A percentile compares a stretch with the other conserved stretches of the same genome.
Conservation (phyloP, 1,284 basidiomycete species). For the Athelia psychrophila region DNA sequence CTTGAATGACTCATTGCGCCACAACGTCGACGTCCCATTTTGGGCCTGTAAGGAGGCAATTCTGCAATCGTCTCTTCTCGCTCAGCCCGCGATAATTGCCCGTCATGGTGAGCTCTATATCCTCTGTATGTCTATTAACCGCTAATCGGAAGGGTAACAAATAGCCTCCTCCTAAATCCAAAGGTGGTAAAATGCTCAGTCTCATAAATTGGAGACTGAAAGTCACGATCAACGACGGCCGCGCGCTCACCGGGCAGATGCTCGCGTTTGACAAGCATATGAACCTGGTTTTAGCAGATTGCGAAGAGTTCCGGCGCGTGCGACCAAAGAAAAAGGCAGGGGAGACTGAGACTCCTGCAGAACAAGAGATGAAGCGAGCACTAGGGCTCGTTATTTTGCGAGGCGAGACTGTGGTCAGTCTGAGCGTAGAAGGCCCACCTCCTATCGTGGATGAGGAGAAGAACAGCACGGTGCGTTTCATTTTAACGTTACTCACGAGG, state of each 20-base stretch:
- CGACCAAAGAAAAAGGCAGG: conserved; percentile 84
- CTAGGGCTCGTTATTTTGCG: conserved; percentile 95
- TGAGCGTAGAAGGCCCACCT: conserved; percentile 95
- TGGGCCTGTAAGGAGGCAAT: neutral
- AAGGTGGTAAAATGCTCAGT: conserved; percentile 97
- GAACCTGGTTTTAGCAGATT: conserved; percentile 98
- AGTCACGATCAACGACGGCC: conserved; percentile 97
- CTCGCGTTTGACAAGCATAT: conserved; percentile 99
- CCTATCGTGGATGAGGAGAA: conserved; percentile 90
- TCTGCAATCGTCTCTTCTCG: neutral
- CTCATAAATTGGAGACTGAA: conserved; percentile 98
- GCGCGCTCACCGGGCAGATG: conserved; percentile 96
- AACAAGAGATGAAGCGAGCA: conserved; percentile 95
- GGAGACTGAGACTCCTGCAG: conserved; percentile 70
- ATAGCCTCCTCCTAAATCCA: conserved; percentile 90
- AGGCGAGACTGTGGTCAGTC: conserved; percentile 94
- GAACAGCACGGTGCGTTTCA: conserved; percentile 59
- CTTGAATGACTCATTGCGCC: no score
- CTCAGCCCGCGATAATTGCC: conserved; percentile 20
- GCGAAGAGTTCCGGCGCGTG: conserved; percentile 92
- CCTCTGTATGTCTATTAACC: conserved; percentile 5
- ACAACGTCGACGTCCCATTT: no score
- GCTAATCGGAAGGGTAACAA: conserved; percentile 5
- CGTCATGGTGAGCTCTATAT: conserved; percentile 56
- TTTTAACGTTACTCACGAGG: conserved; percentile 1